Percentiles rank a stretch among this genome's conserved stretches.
These are phyloP conservation scores for Yamadazyma diospyri DNA, from an alignment of 1,139 yeast species.

Conservation along the genomic window DNA sequence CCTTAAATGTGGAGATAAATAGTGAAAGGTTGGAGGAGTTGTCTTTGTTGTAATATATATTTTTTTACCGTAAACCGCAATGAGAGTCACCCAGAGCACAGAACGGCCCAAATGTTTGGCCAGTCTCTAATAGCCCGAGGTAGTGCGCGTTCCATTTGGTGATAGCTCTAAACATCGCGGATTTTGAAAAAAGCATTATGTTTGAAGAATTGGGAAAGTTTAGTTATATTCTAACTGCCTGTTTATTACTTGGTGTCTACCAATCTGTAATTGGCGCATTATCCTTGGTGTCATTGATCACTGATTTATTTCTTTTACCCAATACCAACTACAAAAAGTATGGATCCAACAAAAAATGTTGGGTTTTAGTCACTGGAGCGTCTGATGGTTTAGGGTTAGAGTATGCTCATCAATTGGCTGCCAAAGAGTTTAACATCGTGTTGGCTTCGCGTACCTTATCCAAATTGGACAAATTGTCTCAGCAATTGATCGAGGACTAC, in stretches of 20 bases:
- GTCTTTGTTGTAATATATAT: conserved; percentile 22
- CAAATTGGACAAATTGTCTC: conserved; percentile 65
- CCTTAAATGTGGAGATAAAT: conserved; percentile 33
- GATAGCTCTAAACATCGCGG: background rate
- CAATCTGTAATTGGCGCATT: conserved; percentile 41
- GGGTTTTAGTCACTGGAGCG: conserved; percentile 97
- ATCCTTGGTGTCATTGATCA: conserved; percentile 39
- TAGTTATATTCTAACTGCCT: conserved; percentile 26
- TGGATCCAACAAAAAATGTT: conserved; percentile 60
- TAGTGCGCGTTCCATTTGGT: too few species aligned
- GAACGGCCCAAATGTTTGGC: too few species aligned
- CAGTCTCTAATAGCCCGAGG: too few species aligned
- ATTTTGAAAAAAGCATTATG: conserved; percentile 3
- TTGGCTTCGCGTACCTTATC: conserved; percentile 81
- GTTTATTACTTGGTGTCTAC: conserved; percentile 50
- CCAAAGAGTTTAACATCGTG: conserved; percentile 76
- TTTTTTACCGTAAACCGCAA: too few species aligned
- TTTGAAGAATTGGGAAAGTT: conserved; percentile 9
- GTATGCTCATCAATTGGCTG: conserved; percentile 80
- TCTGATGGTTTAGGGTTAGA: conserved; percentile 98
- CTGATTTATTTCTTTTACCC: conserved; percentile 64
- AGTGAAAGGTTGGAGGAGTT: conserved; percentile 43
- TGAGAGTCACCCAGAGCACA: too few species aligned
- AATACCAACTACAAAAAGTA: conserved; percentile 60
- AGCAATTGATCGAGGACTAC: conserved; percentile 59